A percentile compares a stretch with the other conserved stretches of the same genome.
Evolutionary conservation across 768 basidiomycete genomes (phyloP).

Genomic region (Symmetrospora coprosmae): DNA sequence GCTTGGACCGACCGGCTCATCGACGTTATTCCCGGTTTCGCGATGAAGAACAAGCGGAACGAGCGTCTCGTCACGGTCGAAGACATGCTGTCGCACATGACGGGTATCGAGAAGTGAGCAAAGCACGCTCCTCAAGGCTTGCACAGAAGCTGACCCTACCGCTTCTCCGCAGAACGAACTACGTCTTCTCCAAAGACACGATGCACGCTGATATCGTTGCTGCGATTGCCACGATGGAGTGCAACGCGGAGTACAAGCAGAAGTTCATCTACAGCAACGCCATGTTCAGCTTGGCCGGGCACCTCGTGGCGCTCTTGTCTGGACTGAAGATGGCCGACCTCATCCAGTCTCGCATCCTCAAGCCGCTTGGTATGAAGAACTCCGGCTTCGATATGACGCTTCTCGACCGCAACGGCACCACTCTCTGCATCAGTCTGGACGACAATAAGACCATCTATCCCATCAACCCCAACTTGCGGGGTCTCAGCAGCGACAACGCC

Average conservation of each 20-base stretch:
- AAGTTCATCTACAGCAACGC: no score
- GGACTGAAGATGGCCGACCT: conserved; percentile 39
- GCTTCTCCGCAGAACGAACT: no score
- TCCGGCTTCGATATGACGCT: neutral
- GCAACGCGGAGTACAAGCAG: no score
- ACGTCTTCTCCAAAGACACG: no score
- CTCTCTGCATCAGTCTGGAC: neutral
- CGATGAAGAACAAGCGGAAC: conserved; percentile 41
- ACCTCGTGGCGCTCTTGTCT: conserved; percentile 38
- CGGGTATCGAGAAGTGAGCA: no score
- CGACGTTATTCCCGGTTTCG: conserved; percentile 37
- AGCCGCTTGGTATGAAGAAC: conserved; percentile 39
- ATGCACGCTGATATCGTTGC: no score
- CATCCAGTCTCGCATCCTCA: conserved; percentile 41
- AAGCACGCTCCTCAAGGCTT: no score
- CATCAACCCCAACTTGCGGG: neutral
- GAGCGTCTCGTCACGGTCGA: conserved; percentile 37
- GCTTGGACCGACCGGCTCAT: neutral
- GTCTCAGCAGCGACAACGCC: neutral
- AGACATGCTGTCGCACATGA: conserved; percentile 41
- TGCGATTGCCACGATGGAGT: no score
- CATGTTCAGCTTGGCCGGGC: no score
- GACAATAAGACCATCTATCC: neutral
- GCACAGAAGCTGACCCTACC: no score
- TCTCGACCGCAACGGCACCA: neutral